A percentile compares a stretch with the other conserved stretches of the same genome.
Evolutionary conservation across 176 grass and related monocot species (phyloP).

Genomic region (Calamus simplicifolius): DNA sequence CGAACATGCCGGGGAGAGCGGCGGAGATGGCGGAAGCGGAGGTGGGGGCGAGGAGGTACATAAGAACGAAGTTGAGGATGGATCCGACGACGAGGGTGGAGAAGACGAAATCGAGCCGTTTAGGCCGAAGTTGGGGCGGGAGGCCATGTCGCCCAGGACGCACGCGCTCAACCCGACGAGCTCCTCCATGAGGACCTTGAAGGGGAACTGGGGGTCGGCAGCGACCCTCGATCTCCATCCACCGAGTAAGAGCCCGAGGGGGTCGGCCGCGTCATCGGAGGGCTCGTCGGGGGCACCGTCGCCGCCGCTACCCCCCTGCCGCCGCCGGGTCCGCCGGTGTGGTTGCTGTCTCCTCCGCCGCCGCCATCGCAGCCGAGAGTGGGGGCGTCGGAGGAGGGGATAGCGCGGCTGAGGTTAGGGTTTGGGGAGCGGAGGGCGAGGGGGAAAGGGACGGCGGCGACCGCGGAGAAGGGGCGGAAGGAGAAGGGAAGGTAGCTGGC

Average conservation of each 20-base stretch:
- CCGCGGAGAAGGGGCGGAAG: too few species aligned
- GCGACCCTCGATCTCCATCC: neutral
- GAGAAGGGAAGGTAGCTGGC: too few species aligned
- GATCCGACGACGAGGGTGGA: neutral
- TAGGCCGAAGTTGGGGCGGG: neutral
- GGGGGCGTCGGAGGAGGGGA: too few species aligned
- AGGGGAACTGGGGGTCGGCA: neutral
- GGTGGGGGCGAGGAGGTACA: conserved; percentile 10
- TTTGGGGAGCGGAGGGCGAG: too few species aligned
- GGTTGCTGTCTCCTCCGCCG: too few species aligned
- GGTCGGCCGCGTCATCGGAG: neutral
- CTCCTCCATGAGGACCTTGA: conserved; percentile 5
- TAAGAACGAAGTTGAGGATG: conserved; percentile 5
- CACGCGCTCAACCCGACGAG: neutral
- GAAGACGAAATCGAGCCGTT: conserved; percentile 7
- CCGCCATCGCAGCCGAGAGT: too few species aligned
- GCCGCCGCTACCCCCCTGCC: neutral
- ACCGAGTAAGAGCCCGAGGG: neutral
- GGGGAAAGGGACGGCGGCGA: too few species aligned
- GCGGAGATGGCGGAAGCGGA: neutral
- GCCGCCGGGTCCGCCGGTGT: too few species aligned
- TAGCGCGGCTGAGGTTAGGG: too few species aligned
- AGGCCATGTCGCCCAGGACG: neutral
- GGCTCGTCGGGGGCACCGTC: too few species aligned
- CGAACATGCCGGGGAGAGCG: neutral